These are phyloP conservation scores for Allomyces macrogynus DNA, from an alignment of 192 early-diverging fungal genomes.

Conservation along the genomic window DNA sequence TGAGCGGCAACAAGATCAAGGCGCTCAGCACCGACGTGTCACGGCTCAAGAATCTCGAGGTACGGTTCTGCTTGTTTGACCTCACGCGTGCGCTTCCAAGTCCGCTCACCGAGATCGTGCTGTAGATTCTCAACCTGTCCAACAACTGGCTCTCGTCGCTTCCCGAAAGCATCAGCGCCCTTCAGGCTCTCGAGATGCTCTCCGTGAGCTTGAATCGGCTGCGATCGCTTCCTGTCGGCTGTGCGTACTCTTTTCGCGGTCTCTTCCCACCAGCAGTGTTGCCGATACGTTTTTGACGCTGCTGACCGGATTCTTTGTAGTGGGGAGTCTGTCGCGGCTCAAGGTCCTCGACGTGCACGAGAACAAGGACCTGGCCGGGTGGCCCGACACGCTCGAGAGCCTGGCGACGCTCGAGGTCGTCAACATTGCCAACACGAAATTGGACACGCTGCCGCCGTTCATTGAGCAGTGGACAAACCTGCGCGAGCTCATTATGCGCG, in stretches of 20 bases:
- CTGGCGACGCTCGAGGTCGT: background rate
- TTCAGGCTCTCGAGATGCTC: background rate
- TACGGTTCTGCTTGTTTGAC: too few relatives aligned
- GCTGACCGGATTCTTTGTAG: background rate
- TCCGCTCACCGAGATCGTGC: too few relatives aligned
- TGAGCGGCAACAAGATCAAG: conserved; percentile 1
- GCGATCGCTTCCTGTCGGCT: background rate
- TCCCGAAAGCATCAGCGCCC: background rate
- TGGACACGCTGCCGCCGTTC: conserved; percentile 2
- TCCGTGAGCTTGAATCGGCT: background rate
- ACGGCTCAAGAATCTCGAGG: background rate
- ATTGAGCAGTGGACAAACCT: conserved; percentile 4
- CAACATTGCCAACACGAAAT: conserved; percentile 6
- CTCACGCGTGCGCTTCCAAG: too few relatives aligned
- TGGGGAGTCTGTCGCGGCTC: conserved; percentile 2
- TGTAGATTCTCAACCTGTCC: background rate
- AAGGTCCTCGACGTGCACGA: background rate
- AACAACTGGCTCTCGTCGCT: background rate
- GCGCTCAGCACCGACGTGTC: background rate
- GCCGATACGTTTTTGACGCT: too few relatives aligned
- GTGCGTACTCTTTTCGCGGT: too few relatives aligned
- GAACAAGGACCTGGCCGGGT: background rate
- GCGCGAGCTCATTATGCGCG: conserved; percentile 5
- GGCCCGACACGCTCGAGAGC: background rate
- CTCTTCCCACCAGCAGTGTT: too few relatives aligned